Base-by-base conservation (phyloP, 2,329 filamentous ascomycete species). In the Trichoderma sp. region DNA sequence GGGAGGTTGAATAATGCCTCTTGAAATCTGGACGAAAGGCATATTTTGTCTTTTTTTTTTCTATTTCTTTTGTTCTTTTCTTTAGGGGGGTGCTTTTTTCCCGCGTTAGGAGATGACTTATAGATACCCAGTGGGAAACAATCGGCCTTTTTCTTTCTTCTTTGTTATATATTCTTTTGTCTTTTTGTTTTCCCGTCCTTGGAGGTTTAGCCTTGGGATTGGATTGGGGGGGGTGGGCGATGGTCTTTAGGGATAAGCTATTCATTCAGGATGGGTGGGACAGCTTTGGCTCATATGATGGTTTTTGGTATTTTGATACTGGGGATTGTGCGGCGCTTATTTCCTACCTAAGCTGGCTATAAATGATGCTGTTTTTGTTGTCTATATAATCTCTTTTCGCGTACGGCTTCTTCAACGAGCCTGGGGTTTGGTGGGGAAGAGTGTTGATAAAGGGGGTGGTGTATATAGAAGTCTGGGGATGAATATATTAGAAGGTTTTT, bases 81-180 rank as follows among this genome's bases (percentile, higher is more conserved):
- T 34, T 43, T n/a, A 43, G 7, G 58, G 58, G 21, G 28, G 47
- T 47, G 18, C 12, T 15, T 63, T 39, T 36, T 36, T 62, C 32
- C 58, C 12, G 18, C 62, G 32, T 36, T 18, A 56, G 47, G 66
- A 34, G 36, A 58, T 34, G 66, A 34, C 21, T 4, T 4, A 47
- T 60, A 69, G 56, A 69, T 69, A 69, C 56, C 66, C 66, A 24
- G 66, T 68, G 15, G 28, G 56, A 61, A 15, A 68, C 24, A 24
- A 24, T 47, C 24, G 51, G 43, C 21, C 21, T 28, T 36, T 11
- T 36, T 11, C 11, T 28, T 18, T 7, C 6, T 21, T 57, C 34
- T 57, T 6, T 24, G 12, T 43, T 47, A 26, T 4, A 9, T 47
- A 14, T 28, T 3, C 15, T 21, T 15, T 15, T 15, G 7, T 51